Evolutionary conservation across 169 alveolate species (phyloP), one percentile per base, ranked within the genome.

Genomic region (Pseudocohnilembus persalinus): DNA sequence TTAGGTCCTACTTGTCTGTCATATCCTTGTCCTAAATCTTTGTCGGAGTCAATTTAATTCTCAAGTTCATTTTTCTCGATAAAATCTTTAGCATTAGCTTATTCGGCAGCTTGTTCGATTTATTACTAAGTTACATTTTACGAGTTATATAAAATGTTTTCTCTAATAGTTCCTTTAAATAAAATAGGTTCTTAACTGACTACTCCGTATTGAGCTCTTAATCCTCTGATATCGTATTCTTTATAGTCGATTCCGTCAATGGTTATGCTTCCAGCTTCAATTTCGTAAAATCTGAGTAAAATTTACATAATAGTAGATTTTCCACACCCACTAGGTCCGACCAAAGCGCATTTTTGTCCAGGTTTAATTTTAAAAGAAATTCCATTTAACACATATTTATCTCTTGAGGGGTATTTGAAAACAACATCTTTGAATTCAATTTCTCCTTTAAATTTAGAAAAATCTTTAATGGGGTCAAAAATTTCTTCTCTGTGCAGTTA

Each of bases 61-160:
- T 93, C 94, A 77, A 90, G 83, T 25, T 97, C 97, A 74, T 96
- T 90, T 49, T 97, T 85, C 32, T 94, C 93, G 63, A 98, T 95
- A 90, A 98, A 98, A 68, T 94, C 96, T 76, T 92, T 93, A 31
- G 98, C 96, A 68, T 97, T 95, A 72, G 98, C 98, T 87, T 87
- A 83, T 65, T 80, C 90, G 0, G 98, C 95, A 76, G 98, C 99
- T n/a, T 93, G 93, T 25, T 86, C 86, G 24, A 97, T 94, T 89
- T 75, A 84, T 81, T 29, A 83, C 90, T 79, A 89, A 11, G 11
- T 78, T 29, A 90, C 83, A 0, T 83, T 80, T 68, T 88, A 79
- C 35, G 83, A 83, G 29, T 93, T 94, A 89, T 92, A 93, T 29
- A 74, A 29, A 32, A 94, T 89, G 81, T 93, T 93, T 31, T 93